Conservation (phyloP, 106 monocot genomes). For the Platanthera guangdongensis region DNA sequence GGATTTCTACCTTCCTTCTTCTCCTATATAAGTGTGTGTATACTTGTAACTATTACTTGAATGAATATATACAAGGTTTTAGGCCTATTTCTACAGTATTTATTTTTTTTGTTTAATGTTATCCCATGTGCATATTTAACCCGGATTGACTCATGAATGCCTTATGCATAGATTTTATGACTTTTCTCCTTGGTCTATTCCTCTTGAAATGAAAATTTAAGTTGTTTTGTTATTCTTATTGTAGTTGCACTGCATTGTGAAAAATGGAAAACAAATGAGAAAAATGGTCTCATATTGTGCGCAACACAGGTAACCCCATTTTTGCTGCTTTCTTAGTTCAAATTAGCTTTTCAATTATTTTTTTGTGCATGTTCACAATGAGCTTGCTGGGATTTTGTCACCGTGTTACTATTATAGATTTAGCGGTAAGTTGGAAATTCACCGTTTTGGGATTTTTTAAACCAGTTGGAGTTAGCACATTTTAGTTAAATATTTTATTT, state of each 20-base stretch:
- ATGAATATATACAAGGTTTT: no score
- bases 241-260: constrained; percentile 73
- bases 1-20: no score
- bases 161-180: background rate
- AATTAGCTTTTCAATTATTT: background rate
- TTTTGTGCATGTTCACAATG: background rate
- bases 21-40: no score
- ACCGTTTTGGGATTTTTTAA: background rate
- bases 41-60: no score
- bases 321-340: background rate
- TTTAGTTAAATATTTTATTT: no score
- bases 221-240: constrained; percentile 9
- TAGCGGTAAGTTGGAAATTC: background rate
- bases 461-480: no score
- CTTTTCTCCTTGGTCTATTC: background rate
- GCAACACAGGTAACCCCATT: constrained; percentile 49
- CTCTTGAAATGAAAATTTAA: background rate
- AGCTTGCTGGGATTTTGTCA: background rate
- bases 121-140: background rate
- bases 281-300: constrained; percentile 87
- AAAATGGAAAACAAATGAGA: constrained; percentile 69
- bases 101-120: background rate
- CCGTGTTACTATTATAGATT: background rate
- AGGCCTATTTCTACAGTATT: no score
- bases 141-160: background rate